phyloP scores from a whole-genome alignment of 2,329 filamentous ascomycete genomes.

The Colletotrichum abscissum region DNA sequence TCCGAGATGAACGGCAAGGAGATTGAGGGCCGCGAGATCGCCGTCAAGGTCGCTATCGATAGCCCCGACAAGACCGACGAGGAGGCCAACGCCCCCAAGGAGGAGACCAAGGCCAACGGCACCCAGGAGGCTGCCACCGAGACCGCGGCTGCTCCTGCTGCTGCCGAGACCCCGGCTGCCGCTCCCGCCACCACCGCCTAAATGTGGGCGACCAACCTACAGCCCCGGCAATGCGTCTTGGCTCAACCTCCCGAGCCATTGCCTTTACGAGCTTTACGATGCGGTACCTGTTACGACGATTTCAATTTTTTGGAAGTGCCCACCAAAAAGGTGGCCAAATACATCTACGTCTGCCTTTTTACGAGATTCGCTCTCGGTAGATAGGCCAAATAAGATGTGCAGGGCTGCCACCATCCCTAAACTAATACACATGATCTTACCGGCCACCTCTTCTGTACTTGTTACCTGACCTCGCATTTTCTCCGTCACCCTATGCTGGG shows the following conservation, averaged over 20 bases:
- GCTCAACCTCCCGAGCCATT: constrained; percentile 1
- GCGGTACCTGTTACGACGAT: constrained; percentile 37
- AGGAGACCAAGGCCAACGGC: constrained; percentile 54
- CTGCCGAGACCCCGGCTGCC: constrained; percentile 38
- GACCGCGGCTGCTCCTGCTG: constrained; percentile 36
- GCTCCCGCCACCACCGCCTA: constrained; percentile 47
- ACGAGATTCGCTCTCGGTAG: constrained; percentile 34
- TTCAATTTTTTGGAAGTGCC: constrained; percentile 37
- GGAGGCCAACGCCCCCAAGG: constrained; percentile 73
- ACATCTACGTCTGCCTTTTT: constrained; percentile 34
- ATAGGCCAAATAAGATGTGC: constrained; percentile 30
- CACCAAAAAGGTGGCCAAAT: constrained; percentile 28
- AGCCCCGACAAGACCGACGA: constrained; percentile 96
- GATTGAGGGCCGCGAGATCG: constrained; percentile 98
- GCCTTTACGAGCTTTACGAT: constrained; percentile 36
- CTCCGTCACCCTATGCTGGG: constrained; percentile 48
- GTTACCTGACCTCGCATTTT: constrained; percentile 43
- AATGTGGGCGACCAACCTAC: constrained; percentile 29
- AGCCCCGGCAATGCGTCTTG: constrained; percentile 24
- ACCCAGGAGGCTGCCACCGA: constrained; percentile 48
- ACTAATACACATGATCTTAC: constrained; percentile 39
- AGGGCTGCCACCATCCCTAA: constrained; percentile 37
- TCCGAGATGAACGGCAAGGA: constrained; percentile 99
- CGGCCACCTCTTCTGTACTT: constrained; percentile 46
- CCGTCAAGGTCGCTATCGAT: constrained; percentile 99